These are phyloP conservation scores for Dactylorhiza incarnata DNA, from an alignment of 106 monocot genomes.

Conservation along the genomic window DNA sequence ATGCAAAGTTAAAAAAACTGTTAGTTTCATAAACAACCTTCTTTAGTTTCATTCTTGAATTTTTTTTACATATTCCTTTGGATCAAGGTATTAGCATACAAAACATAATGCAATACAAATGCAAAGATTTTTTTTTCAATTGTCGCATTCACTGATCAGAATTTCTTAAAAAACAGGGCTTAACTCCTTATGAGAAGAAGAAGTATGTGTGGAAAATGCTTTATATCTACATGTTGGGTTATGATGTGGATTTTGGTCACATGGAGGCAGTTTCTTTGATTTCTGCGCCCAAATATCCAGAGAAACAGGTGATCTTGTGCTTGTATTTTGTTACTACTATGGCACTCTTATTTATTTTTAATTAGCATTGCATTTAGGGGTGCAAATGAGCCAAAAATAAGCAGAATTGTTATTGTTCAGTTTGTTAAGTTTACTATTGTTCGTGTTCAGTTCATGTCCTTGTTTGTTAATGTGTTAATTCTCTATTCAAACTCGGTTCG, in stretches of 20 bases:
- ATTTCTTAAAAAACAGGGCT: conserved; percentile 38
- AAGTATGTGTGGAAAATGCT: conserved; percentile 99
- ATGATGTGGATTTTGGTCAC: conserved; percentile 99
- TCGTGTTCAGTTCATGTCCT: no score
- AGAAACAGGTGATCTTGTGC: conserved; percentile 68
- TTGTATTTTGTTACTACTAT: conserved; percentile 5
- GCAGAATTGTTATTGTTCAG: no score
- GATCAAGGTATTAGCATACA: background rate
- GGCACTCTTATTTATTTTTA: conserved; percentile 2
- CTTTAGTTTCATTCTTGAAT: background rate
- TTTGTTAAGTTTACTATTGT: no score
- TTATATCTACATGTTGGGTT: conserved; percentile 97
- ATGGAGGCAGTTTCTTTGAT: conserved; percentile 88
- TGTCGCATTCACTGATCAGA: conserved; percentile 4
- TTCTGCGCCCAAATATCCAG: conserved; percentile 97
- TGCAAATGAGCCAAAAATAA: no score
- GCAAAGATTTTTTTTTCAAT: background rate
- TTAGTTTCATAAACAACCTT: background rate
- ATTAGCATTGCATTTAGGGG: background rate
- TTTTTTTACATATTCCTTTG: background rate
- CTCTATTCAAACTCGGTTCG: no score
- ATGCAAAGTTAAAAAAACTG: background rate
- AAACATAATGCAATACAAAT: background rate
- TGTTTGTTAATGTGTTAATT: no score
- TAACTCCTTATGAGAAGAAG: conserved; percentile 90